phyloP scores from a whole-genome alignment of 768 basidiomycete species.

The Leccinellum luteum region DNA sequence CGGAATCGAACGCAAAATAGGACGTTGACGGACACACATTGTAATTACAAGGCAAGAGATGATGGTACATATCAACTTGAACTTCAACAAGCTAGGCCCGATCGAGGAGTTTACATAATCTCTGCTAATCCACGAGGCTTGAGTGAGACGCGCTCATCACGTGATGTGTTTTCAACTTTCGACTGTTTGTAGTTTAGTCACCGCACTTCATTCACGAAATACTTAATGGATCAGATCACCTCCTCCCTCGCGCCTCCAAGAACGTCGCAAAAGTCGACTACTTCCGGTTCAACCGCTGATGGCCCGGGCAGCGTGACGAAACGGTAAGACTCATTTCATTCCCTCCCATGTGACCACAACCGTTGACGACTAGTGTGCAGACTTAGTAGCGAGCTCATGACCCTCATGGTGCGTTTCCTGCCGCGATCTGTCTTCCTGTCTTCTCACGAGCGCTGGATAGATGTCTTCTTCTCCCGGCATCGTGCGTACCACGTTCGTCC shows the following conservation, averaged over 20 bases:
- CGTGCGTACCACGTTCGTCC: conserved; percentile 42
- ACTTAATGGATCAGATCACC: conserved; percentile 66
- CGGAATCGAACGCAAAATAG: not conserved
- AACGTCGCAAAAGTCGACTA: conserved; percentile 54
- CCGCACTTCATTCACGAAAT: conserved; percentile 17
- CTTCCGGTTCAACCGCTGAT: conserved; percentile 51
- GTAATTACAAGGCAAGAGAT: too few species aligned
- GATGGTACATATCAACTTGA: too few species aligned
- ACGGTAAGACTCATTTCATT: conserved; percentile 46
- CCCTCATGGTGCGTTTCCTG: conserved; percentile 67
- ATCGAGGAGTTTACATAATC: not conserved
- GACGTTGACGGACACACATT: too few species aligned
- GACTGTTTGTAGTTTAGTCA: conserved; percentile 11
- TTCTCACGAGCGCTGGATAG: conserved; percentile 37
- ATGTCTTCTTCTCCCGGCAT: conserved; percentile 90
- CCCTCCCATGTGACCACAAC: not conserved
- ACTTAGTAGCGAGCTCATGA: conserved; percentile 83
- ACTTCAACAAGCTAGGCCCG: too few species aligned
- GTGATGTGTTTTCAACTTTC: conserved; percentile 20
- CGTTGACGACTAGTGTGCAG: conserved; percentile 35
- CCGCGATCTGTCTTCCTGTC: not conserved
- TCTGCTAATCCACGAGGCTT: too few species aligned
- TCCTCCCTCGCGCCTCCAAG: conserved; percentile 62
- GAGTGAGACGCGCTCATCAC: too few species aligned
- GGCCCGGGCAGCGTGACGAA: conserved; percentile 79